phyloP scores from a whole-genome alignment of 352 stramenopile genomes.

The Phytophthora quininea region DNA sequence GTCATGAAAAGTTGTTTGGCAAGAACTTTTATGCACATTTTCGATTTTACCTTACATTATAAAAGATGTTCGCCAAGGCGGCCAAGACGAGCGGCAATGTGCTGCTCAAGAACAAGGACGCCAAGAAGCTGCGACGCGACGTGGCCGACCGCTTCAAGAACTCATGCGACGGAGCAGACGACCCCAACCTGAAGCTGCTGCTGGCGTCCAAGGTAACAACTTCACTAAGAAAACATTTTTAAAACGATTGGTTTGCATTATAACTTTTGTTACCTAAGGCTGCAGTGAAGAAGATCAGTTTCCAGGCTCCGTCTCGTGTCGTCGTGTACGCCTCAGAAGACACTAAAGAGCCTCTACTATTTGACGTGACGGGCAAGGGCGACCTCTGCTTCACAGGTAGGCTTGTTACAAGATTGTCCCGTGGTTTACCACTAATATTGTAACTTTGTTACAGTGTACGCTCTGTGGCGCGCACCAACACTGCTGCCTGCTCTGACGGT shows the following conservation, averaged over 20 bases:
- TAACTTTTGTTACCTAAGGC: constrained; percentile 21
- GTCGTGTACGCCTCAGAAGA: constrained; percentile 72
- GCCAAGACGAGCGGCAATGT: constrained; percentile 79
- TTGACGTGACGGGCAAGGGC: constrained; percentile 76
- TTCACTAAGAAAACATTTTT: background rate
- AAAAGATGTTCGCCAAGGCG: constrained; percentile 80
- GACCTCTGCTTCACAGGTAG: constrained; percentile 54
- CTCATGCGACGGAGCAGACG: constrained; percentile 40
- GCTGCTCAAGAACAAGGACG: constrained; percentile 86
- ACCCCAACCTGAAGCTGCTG: constrained; percentile 43
- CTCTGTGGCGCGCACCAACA: constrained; percentile 57
- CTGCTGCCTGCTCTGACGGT: constrained; percentile 68
- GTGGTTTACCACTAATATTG: background rate
- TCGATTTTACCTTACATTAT: too few relatives aligned
- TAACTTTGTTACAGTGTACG: constrained; percentile 49
- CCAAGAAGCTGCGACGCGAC: constrained; percentile 84
- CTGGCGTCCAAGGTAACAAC: constrained; percentile 48
- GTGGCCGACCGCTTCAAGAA: constrained; percentile 40
- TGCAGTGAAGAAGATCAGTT: constrained; percentile 75
- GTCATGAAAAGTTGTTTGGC: background rate
- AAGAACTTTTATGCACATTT: background rate
- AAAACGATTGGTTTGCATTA: background rate
- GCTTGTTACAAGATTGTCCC: background rate
- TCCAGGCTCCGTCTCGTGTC: constrained; percentile 76
- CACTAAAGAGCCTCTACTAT: constrained; percentile 67